Conservation (phyloP, 2,329 filamentous ascomycete species). For the Pseudogymnoascus sp. region DNA sequence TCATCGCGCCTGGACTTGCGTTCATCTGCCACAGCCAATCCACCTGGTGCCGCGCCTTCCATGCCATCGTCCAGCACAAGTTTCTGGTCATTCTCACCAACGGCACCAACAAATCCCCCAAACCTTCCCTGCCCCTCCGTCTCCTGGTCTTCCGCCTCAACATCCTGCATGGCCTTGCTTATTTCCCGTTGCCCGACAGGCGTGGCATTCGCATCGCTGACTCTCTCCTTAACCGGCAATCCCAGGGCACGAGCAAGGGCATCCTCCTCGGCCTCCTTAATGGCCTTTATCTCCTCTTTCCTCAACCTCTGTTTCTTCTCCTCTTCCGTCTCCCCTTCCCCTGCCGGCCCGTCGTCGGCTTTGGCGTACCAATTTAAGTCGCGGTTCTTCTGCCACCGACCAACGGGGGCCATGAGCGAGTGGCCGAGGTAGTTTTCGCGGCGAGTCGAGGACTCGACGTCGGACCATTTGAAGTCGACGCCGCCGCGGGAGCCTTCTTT, state of each 20-base stretch:
- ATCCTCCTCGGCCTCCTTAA: conserved; percentile 91
- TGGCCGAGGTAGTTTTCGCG: conserved; percentile 80
- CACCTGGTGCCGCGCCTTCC: conserved; percentile 14
- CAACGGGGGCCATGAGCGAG: conserved; percentile 67
- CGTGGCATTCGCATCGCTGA: conserved; percentile 55
- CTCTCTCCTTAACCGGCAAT: conserved; percentile 57
- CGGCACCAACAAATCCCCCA: conserved; percentile 27
- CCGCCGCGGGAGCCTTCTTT: conserved; percentile 89
- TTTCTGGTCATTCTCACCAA: conserved; percentile 16
- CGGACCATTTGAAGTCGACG: conserved; percentile 93
- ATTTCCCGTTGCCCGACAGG: conserved; percentile 58
- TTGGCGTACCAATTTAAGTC: conserved; percentile 60
- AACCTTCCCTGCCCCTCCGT: conserved; percentile 23
- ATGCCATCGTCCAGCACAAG: background rate
- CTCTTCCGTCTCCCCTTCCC: conserved; percentile 51
- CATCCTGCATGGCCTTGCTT: conserved; percentile 44
- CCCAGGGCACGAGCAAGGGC: conserved; percentile 79
- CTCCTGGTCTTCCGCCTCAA: conserved; percentile 27
- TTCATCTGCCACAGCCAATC: conserved; percentile 18
- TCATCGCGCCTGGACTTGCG: conserved; percentile 14
- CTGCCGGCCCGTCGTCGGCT: conserved; percentile 41
- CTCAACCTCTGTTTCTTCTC: conserved; percentile 54
- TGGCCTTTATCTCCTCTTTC: conserved; percentile 67
- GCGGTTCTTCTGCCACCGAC: conserved; percentile 63
- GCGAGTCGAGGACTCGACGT: conserved; percentile 75